Evolutionary conservation across 305 asterid species (phyloP).

Genomic region (Solanum aculeatissimum): DNA sequence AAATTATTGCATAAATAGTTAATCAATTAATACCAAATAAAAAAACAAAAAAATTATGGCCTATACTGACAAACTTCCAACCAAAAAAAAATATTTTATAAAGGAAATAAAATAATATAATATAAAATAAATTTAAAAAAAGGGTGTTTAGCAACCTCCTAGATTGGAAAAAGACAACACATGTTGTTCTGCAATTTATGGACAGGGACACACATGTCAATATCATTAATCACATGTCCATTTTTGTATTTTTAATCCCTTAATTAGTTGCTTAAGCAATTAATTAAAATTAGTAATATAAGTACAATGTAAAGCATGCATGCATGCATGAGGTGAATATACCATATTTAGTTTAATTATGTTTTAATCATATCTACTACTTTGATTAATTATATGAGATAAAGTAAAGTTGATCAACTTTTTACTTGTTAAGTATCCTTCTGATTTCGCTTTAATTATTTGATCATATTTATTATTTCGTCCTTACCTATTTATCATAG

Average conservation of each 20-base stretch:
- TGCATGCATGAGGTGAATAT: neutral
- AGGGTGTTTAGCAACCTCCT: neutral
- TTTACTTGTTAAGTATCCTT: neutral
- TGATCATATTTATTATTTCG: neutral
- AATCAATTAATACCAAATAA: neutral
- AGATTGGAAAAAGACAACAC: constrained; percentile 1
- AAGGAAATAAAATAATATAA: neutral
- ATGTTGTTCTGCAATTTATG: constrained; percentile 2
- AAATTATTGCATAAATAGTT: neutral
- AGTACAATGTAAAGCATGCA: neutral
- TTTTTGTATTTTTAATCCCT: constrained; percentile 20
- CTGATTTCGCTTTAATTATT: too few relatives aligned
- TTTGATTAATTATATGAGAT: neutral
- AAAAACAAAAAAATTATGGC: neutral
- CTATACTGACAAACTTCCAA: neutral
- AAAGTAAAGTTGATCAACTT: neutral
- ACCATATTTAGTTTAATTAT: neutral
- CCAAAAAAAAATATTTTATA: neutral
- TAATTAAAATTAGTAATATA: neutral
- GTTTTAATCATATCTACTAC: neutral
- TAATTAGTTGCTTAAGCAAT: neutral
- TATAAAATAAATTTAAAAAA: neutral
- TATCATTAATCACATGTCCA: constrained; percentile 3
- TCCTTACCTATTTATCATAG: neutral
- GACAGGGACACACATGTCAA: constrained; percentile 22